Evolutionary conservation across 2,329 filamentous ascomycete genomes (phyloP).

Genomic region (Ophiostoma himal-ulmi): DNA sequence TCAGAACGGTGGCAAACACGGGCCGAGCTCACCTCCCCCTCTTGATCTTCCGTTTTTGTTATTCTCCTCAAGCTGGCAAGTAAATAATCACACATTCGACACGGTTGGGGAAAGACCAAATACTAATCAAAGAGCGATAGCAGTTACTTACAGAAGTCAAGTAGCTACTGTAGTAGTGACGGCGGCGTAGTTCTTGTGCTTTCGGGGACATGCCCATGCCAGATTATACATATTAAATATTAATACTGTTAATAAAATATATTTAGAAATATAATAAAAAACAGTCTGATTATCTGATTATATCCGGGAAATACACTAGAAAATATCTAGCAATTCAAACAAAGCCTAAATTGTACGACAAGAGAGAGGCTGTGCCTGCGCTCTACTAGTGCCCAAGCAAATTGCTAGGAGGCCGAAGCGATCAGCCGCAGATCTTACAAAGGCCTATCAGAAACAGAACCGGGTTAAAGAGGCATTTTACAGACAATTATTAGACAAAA

Average conservation of each 20-base stretch:
- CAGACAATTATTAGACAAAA: background rate
- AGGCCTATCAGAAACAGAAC: background rate
- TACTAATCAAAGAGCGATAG: background rate
- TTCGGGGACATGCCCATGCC: background rate
- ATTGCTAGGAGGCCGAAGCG: background rate
- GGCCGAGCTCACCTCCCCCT: background rate
- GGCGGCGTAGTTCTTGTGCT: background rate
- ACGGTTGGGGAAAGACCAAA: background rate
- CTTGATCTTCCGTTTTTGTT: background rate
- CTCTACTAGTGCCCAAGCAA: background rate
- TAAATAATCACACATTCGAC: no score
- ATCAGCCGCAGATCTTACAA: background rate
- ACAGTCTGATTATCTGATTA: background rate
- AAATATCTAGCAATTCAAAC: background rate
- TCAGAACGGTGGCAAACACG: background rate
- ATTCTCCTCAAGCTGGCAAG: no score
- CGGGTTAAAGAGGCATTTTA: background rate
- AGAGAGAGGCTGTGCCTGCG: constrained; percentile 7
- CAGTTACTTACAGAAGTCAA: background rate
- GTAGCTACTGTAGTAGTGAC: background rate
- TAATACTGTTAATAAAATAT: no score
- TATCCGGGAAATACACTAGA: background rate
- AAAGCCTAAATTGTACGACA: background rate
- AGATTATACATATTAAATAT: no score
- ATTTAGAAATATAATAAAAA: no score